Evolutionary conservation across 2,329 filamentous ascomycete species (phyloP), one percentile per base, ranked within the genome.

Genomic region (Diplodia intermedia): DNA sequence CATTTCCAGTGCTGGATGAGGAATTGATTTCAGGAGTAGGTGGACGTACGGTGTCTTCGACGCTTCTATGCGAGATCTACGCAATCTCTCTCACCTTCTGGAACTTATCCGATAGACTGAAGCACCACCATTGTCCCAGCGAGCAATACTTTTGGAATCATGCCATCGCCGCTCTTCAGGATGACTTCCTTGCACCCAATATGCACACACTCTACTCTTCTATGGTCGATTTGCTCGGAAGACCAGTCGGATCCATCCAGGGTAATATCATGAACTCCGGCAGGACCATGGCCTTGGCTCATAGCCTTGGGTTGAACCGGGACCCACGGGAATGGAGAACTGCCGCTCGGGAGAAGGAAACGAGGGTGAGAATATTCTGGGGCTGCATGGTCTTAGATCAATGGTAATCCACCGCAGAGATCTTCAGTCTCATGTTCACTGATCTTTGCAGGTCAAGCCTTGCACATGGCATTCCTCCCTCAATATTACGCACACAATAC

Each of bases 291-390:
- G 84, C 84, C 4, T 78, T 88, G 26, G 83, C 85, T 9, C 84
- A 87, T 69, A 85, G 84, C 20, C 82, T 86, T 67, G 85, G 85
- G 0, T 75, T 87, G 47, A 86, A 88, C 69, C 81, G 86, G 33
- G 83, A 87, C 71, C 84, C 85, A 14, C 82, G 80, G 4, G 79
- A 80, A 67, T 87, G 85, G 85, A 83, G 82, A 55, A 79, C 86
- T 1, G 81, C 82, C 1, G 79, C 79, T 1, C 76, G 79, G 40
- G 85, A 87, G 70, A 86, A 86, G 70, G 79, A 81, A 9, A 75
- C 84, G 18, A 80, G 86, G 7, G 83, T 84, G 36, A 82, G 84
- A 2, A 74, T 86, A 3, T 87, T 85, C 84, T 87, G 86, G 86
- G 85, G 82, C 5, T 83, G 86, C 2, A 77, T 87, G 2, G 84